Evolutionary conservation across 768 basidiomycete species (phyloP).

Genomic region (Lactarius sanguifluus): DNA sequence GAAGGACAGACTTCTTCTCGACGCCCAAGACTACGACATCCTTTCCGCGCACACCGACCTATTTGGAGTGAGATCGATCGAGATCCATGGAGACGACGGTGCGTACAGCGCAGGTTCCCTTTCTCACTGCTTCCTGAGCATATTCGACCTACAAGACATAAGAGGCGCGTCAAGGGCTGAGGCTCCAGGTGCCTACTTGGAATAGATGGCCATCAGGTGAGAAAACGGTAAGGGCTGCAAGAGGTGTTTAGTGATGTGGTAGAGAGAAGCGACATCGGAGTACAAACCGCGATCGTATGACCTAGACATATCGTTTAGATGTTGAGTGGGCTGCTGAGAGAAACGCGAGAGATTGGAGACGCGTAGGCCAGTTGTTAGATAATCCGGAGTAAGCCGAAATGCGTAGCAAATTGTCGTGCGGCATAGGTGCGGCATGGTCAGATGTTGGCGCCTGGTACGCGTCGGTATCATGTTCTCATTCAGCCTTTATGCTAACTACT

Average conservation of each 20-base stretch:
- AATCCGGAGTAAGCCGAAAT: slow-evolving; percentile 25
- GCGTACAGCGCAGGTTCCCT: slow-evolving; percentile 94
- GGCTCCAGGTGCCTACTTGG: slow-evolving; percentile 55
- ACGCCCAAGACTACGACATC: slow-evolving; percentile 96
- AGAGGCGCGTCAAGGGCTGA: slow-evolving; percentile 22
- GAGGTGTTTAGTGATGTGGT: slow-evolving; percentile 13
- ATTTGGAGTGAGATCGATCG: slow-evolving; percentile 18
- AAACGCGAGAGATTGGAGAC: slow-evolving; percentile 15
- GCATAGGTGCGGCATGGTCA: no score
- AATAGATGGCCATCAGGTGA: slow-evolving; percentile 99
- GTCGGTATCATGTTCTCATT: no score
- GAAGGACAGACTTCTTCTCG: slow-evolving; percentile 97
- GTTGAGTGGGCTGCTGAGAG: not conserved
- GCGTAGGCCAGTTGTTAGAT: slow-evolving; percentile 28
- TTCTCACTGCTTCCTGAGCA: slow-evolving; percentile 94
- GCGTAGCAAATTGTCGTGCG: not conserved
- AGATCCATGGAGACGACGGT: not conserved
- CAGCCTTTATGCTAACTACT: no score
- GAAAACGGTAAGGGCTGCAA: slow-evolving; percentile 90
- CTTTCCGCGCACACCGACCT: slow-evolving; percentile 96
- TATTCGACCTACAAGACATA: slow-evolving; percentile 82
- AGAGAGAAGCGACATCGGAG: not conserved
- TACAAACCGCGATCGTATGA: slow-evolving; percentile 92
- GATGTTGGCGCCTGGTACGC: no score
- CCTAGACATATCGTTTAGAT: slow-evolving; percentile 64